These are phyloP conservation scores for Phlegmacium glaucopus DNA, from an alignment of 768 basidiomycete genomes.

Conservation along the genomic window DNA sequence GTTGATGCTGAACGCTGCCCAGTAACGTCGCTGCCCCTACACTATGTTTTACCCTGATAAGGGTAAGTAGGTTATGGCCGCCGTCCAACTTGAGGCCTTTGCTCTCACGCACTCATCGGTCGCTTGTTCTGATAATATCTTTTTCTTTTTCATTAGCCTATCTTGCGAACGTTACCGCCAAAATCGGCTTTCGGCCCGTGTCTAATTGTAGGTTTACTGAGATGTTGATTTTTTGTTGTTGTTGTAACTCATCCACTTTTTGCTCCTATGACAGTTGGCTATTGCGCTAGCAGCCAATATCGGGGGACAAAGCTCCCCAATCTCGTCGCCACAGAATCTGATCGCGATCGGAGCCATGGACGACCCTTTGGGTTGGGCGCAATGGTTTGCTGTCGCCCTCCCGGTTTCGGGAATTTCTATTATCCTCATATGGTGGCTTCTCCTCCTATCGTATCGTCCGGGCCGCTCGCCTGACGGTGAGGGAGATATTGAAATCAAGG, in stretches of 20 bases:
- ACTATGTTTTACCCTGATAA: constrained; percentile 92
- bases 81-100: constrained; percentile 4
- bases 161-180: constrained; percentile 85
- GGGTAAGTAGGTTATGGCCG: constrained; percentile 48
- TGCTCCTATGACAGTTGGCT: constrained; percentile 58
- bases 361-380: constrained; percentile 78
- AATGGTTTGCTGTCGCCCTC: constrained; percentile 92
- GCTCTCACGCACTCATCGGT: constrained; percentile 1
- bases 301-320: constrained; percentile 95
- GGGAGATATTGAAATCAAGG: constrained; percentile 77
- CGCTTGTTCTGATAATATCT: constrained; percentile 4
- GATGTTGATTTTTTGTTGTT: neutral
- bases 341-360: constrained; percentile 91
- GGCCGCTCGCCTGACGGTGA: constrained; percentile 68
- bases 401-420: constrained; percentile 89
- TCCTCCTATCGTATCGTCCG: constrained; percentile 80
- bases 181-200: constrained; percentile 86
- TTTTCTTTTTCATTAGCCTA: constrained; percentile 60
- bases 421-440: constrained; percentile 86
- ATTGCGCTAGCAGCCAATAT: constrained; percentile 99
- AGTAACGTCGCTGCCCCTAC: constrained; percentile 98
- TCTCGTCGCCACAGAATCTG: constrained; percentile 96
- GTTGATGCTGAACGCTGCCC: constrained; percentile 3
- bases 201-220: constrained; percentile 66
- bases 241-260: constrained; percentile 1